A percentile compares a stretch with the other conserved stretches of the same genome.
Conservation (phyloP, 129 eudicot genomes). For the Glebionis coronaria region DNA sequence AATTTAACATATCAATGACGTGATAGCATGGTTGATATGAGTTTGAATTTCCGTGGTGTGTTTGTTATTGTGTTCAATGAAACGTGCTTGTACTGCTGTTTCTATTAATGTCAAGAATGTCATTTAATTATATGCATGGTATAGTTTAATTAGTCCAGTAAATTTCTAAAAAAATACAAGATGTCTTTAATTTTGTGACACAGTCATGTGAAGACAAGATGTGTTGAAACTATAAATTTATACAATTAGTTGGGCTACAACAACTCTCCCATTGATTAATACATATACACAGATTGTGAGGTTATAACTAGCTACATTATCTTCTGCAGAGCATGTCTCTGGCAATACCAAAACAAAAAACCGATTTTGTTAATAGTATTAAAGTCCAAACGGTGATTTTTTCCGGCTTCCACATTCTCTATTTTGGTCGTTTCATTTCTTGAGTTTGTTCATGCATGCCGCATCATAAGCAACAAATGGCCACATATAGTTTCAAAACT, state of each 20-base stretch:
- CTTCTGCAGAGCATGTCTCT: conserved; percentile 17
- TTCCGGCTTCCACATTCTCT: conserved; percentile 97
- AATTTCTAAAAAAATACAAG: too few species aligned
- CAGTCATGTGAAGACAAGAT: too few species aligned
- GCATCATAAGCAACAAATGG: conserved; percentile 94
- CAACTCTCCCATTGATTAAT: conserved; percentile 14
- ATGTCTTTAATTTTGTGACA: too few species aligned
- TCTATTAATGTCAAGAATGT: too few species aligned
- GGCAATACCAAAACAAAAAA: conserved; percentile 17
- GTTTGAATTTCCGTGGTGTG: too few species aligned
- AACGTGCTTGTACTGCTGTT: too few species aligned
- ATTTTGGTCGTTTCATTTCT: conserved; percentile 96
- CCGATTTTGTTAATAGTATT: conserved; percentile 18
- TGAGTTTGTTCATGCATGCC: conserved; percentile 84
- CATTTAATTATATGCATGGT: too few species aligned
- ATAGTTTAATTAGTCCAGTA: too few species aligned
- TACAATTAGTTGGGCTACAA: conserved; percentile 19
- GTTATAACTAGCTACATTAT: conserved; percentile 20
- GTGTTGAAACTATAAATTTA: too few species aligned
- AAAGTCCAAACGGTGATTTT: conserved; percentile 83
- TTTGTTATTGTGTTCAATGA: too few species aligned
- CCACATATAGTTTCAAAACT: conserved; percentile 47
- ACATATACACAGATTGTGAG: conserved; percentile 16
- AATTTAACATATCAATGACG: too few species aligned
- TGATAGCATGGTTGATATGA: too few species aligned